phyloP scores from a whole-genome alignment of 805 yeast species.

The Lachancea waltii region DNA sequence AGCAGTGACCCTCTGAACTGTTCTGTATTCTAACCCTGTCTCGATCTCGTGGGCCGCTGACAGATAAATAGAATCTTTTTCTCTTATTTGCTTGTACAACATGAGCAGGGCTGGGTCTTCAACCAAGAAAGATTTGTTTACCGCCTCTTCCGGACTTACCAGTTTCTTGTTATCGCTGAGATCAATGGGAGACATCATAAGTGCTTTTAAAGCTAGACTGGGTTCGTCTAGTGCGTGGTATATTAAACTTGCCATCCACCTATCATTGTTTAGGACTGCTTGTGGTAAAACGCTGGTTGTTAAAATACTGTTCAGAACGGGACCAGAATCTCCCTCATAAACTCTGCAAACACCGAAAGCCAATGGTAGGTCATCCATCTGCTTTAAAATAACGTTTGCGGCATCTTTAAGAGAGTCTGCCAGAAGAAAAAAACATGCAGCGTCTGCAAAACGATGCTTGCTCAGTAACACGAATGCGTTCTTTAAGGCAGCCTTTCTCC shows the following conservation, averaged over 20 bases:
- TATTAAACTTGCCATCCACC: slow-evolving; percentile 80
- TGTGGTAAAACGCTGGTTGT: slow-evolving; percentile 45
- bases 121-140: slow-evolving; percentile 42
- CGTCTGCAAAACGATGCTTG: slow-evolving; percentile 79
- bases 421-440: slow-evolving; percentile 81
- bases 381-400: slow-evolving; percentile 61
- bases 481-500: slow-evolving; percentile 85
- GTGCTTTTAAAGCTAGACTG: slow-evolving; percentile 51
- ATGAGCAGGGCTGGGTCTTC: slow-evolving; percentile 80
- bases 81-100: slow-evolving; percentile 56
- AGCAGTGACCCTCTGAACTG: slow-evolving; percentile 54
- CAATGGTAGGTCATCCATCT: slow-evolving; percentile 60
- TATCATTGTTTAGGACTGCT: slow-evolving; percentile 56
- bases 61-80: slow-evolving; percentile 43
- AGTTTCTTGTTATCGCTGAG: slow-evolving; percentile 27
- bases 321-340: slow-evolving; percentile 58
- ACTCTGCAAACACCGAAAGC: slow-evolving; percentile 80
- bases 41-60: slow-evolving; percentile 41
- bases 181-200: slow-evolving; percentile 49
- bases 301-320: slow-evolving; percentile 45
- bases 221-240: slow-evolving; percentile 57
- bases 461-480: slow-evolving; percentile 88
- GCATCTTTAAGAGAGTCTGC: slow-evolving; percentile 74
- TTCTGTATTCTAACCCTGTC: slow-evolving; percentile 48
- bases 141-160: slow-evolving; percentile 30